Evolutionary conservation across 2,329 filamentous ascomycete genomes (phyloP).

Genomic region (Diplodia seriata): DNA sequence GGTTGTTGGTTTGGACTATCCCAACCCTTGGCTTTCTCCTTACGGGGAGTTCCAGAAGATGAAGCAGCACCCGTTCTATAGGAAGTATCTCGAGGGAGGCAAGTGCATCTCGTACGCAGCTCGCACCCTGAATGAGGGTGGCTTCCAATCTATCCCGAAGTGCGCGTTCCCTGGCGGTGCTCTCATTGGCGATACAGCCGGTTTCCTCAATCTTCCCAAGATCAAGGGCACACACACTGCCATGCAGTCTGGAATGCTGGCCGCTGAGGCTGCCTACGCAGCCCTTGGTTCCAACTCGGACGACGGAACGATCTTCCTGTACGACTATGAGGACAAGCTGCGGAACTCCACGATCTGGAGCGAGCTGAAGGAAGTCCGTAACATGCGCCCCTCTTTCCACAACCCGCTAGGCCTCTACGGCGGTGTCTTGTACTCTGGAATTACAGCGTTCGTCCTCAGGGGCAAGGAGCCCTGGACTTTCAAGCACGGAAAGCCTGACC

Average conservation of each 20-base stretch:
- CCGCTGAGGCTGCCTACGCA: conserved; percentile 85
- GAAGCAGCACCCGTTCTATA: conserved; percentile 96
- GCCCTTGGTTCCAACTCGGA: conserved; percentile 62
- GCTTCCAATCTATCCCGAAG: conserved; percentile 97
- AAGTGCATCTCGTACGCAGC: conserved; percentile 98
- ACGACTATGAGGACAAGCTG: conserved; percentile 89
- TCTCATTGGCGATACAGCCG: conserved; percentile 93
- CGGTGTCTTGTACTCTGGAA: conserved; percentile 87
- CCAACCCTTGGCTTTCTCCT: conserved; percentile 94
- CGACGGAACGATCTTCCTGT: conserved; percentile 82
- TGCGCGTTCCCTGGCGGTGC: conserved; percentile 95
- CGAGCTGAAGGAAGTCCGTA: conserved; percentile 92
- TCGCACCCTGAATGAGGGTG: conserved; percentile 88
- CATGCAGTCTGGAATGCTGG: conserved; percentile 97
- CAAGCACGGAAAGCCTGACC: conserved; percentile 79
- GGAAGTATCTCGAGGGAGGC: conserved; percentile 84
- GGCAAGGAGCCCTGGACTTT: conserved; percentile 91
- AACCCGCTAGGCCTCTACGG: conserved; percentile 85
- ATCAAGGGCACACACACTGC: conserved; percentile 98
- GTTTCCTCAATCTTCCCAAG: conserved; percentile 97
- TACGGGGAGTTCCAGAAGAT: conserved; percentile 98
- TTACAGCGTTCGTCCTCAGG: conserved; percentile 87
- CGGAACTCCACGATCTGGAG: conserved; percentile 90
- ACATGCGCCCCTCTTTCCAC: conserved; percentile 97
- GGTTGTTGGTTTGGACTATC: conserved; percentile 92